Conservation (phyloP, 129 eudicot species). For the Artemisia annua region DNA sequence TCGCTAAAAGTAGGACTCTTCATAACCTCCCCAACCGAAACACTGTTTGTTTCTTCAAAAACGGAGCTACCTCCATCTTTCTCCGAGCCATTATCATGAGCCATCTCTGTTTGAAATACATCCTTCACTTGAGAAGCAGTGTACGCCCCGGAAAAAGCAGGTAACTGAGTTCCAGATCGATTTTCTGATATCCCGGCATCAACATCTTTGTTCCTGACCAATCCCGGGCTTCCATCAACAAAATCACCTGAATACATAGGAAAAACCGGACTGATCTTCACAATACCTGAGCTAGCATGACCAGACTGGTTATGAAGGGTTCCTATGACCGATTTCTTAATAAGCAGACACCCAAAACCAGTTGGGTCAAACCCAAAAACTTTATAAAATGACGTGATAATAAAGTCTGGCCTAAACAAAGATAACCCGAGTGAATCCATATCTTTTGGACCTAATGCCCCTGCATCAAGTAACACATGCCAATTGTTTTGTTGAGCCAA, state of each 20-base stretch:
- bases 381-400: conserved; percentile 59
- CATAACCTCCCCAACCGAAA: conserved; percentile 54
- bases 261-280: conserved; percentile 57
- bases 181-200: conserved; percentile 24
- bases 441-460: conserved; percentile 73
- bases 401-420: conserved; percentile 62
- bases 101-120: conserved; percentile 49
- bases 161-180: conserved; percentile 38
- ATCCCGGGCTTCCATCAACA: conserved; percentile 37
- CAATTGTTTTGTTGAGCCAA: conserved; percentile 67
- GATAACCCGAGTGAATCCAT: conserved; percentile 73
- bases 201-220: conserved; percentile 32
- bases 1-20: conserved; percentile 59
- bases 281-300: conserved; percentile 54
- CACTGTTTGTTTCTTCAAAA: conserved; percentile 44
- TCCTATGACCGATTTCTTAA: conserved; percentile 62
- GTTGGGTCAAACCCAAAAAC: conserved; percentile 68
- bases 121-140: conserved; percentile 52
- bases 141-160: conserved; percentile 53
- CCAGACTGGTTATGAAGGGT: conserved; percentile 49
- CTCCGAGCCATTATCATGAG: conserved; percentile 44
- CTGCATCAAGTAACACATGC: conserved; percentile 73
- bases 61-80: conserved; percentile 49
- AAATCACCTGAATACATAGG: conserved; percentile 51
- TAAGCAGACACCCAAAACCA: conserved; percentile 67